A percentile compares a stretch with the other conserved stretches of the same genome.
These are phyloP conservation scores for Vinca major DNA, from an alignment of 305 asterid species.

Conservation along the genomic window DNA sequence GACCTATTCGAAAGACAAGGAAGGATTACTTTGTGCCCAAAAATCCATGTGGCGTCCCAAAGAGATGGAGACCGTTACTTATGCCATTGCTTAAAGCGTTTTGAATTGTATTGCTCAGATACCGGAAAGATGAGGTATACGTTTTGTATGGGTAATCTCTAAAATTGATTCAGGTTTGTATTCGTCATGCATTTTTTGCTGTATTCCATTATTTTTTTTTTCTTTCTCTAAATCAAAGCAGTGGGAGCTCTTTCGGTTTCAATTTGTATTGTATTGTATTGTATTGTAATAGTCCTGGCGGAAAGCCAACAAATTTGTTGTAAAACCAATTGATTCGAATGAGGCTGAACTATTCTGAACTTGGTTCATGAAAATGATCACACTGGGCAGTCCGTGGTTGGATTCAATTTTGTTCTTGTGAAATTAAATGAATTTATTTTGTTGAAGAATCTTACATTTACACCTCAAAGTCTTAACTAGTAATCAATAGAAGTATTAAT, in stretches of 20 bases:
- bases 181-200: slow-evolving; percentile 8
- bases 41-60: slow-evolving; percentile 42
- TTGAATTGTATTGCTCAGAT: not conserved
- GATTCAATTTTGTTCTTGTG: too few relatives aligned
- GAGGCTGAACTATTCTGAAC: not conserved
- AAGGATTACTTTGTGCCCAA: slow-evolving; percentile 40
- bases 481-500: too few relatives aligned
- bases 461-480: too few relatives aligned
- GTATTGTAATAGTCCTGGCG: slow-evolving; percentile 7
- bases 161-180: slow-evolving; percentile 3
- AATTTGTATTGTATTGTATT: not conserved
- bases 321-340: not conserved
- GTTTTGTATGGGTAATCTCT: slow-evolving; percentile 7
- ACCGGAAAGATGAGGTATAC: slow-evolving; percentile 8
- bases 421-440: too few relatives aligned
- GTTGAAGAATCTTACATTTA: too few relatives aligned
- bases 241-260: not conserved
- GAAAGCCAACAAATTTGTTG: slow-evolving; percentile 1
- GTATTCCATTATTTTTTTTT: slow-evolving; percentile 2
- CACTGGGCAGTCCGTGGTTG: not conserved
- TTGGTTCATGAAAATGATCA: not conserved
- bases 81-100: slow-evolving; percentile 26
- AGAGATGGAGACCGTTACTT: slow-evolving; percentile 24
- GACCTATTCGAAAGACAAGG: slow-evolving; percentile 36
- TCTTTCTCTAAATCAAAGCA: not conserved